Conservation (phyloP, 23 red algal genomes). For the Gracilaria caudata region DNA sequence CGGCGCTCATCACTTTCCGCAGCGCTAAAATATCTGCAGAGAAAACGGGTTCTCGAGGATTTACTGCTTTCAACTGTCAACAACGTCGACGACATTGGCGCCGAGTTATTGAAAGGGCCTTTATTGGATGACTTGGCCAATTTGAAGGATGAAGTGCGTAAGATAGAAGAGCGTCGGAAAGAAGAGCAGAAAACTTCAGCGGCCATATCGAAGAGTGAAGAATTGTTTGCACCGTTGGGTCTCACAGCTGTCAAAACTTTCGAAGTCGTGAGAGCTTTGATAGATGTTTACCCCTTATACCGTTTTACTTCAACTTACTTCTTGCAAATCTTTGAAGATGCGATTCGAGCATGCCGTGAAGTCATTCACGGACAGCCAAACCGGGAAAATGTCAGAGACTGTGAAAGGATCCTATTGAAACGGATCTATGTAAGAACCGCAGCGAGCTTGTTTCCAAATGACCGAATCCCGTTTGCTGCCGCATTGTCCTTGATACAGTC, state of each 20-base stretch:
- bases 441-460: slow-evolving; percentile 55
- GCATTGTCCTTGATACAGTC: slow-evolving; percentile 34
- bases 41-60: slow-evolving; percentile 62
- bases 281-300: slow-evolving; percentile 35
- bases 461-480: slow-evolving; percentile 65
- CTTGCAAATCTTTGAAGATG: slow-evolving; percentile 47
- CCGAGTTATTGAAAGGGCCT: slow-evolving; percentile 50
- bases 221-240: slow-evolving; percentile 40
- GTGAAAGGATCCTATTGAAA: slow-evolving; percentile 15
- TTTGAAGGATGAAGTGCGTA: slow-evolving; percentile 54
- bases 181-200: slow-evolving; percentile 27
- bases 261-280: slow-evolving; percentile 9
- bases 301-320: slow-evolving; percentile 43
- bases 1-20: slow-evolving; percentile 27
- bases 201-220: slow-evolving; percentile 9
- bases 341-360: background rate
- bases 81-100: slow-evolving; percentile 48
- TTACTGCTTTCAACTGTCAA: slow-evolving; percentile 52
- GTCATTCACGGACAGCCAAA: background rate
- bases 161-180: slow-evolving; percentile 34
- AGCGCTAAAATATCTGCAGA: slow-evolving; percentile 29
- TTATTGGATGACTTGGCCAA: slow-evolving; percentile 42
- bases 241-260: slow-evolving; percentile 42
- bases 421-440: background rate
- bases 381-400: slow-evolving; percentile 6